Evolutionary conservation across 2,329 filamentous ascomycete genomes (phyloP).

Genomic region (Alternaria sp.): DNA sequence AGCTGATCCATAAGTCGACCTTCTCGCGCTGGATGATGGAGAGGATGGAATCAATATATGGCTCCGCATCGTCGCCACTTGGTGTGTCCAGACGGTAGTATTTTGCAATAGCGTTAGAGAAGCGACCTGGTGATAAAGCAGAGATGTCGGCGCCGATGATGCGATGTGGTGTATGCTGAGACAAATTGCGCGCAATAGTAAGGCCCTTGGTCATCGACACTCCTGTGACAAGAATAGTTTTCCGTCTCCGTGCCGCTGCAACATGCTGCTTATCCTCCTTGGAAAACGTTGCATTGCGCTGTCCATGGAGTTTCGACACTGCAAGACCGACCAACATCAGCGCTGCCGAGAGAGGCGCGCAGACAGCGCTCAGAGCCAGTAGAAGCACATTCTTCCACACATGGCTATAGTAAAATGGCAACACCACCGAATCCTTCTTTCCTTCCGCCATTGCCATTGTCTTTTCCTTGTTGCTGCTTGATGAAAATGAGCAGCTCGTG

Average conservation of each 20-base stretch:
- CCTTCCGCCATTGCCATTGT: slow-evolving; percentile 32
- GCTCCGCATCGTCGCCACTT: slow-evolving; percentile 48
- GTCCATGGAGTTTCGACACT: slow-evolving; percentile 27
- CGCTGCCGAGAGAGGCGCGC: slow-evolving; percentile 60
- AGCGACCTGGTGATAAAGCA: slow-evolving; percentile 53
- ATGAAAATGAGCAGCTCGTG: slow-evolving; percentile 24
- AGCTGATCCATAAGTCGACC: slow-evolving; percentile 77
- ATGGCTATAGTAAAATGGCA: slow-evolving; percentile 51
- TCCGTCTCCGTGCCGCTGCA: slow-evolving; percentile 39
- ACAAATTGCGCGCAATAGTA: slow-evolving; percentile 70
- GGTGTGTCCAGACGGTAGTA: slow-evolving; percentile 63
- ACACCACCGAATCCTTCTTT: slow-evolving; percentile 12
- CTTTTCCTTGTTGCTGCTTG: slow-evolving; percentile 6
- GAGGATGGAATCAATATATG: slow-evolving; percentile 67
- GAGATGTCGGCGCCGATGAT: slow-evolving; percentile 75
- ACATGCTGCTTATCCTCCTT: slow-evolving; percentile 30
- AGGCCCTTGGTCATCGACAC: slow-evolving; percentile 78
- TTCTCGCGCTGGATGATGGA: slow-evolving; percentile 67
- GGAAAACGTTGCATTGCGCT: slow-evolving; percentile 23
- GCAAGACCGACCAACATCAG: slow-evolving; percentile 38
- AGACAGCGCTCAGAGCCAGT: slow-evolving; percentile 53
- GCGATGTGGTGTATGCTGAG: slow-evolving; percentile 68
- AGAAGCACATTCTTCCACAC: slow-evolving; percentile 60
- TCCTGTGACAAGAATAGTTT: slow-evolving; percentile 75
- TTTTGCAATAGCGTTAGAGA: slow-evolving; percentile 64